A percentile compares a stretch with the other conserved stretches of the same genome.
Evolutionary conservation across 495 filamentous ascomycete genomes (phyloP).

Genomic region (Apiosordaria backusii): DNA sequence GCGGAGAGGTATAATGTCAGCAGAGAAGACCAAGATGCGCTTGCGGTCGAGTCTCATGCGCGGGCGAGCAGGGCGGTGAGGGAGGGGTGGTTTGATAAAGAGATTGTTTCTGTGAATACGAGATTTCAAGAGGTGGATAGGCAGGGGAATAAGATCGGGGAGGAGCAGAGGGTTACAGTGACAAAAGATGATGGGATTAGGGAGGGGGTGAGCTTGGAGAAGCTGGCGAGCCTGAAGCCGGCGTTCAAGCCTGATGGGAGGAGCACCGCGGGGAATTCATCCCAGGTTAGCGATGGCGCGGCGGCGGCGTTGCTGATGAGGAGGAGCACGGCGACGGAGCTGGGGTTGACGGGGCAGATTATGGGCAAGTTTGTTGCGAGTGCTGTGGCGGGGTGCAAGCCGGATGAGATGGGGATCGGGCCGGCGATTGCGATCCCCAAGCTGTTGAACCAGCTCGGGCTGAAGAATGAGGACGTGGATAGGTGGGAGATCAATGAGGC

Average conservation of each 20-base stretch:
- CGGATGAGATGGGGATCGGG: conserved; percentile 92
- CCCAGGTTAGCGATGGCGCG: conserved; percentile 83
- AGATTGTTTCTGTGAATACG: conserved; percentile 74
- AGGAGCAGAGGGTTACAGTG: conserved; percentile 51
- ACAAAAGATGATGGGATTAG: conserved; percentile 80
- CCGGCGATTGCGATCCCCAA: conserved; percentile 83
- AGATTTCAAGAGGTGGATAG: conserved; percentile 63
- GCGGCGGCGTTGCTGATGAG: conserved; percentile 80
- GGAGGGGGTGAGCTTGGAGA: conserved; percentile 59
- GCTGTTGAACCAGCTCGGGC: conserved; percentile 61
- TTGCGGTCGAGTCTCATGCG: conserved; percentile 69
- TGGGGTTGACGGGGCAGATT: conserved; percentile 65
- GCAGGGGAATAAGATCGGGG: conserved; percentile 53
- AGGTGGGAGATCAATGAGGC: conserved; percentile 98
- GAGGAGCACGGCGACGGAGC: conserved; percentile 70
- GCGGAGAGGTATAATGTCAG: conserved; percentile 71
- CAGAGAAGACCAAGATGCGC: conserved; percentile 74
- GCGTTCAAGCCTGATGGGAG: conserved; percentile 70
- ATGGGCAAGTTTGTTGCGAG: conserved; percentile 77
- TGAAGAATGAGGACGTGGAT: conserved; percentile 65
- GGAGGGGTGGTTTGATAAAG: conserved; percentile 65
- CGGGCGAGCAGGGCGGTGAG: conserved; percentile 66
- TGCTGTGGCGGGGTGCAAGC: conserved; percentile 68
- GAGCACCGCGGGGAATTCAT: conserved; percentile 83
- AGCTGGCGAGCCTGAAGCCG: conserved; percentile 74